These are phyloP conservation scores for Recurvomyces mirabilis DNA, from an alignment of 495 filamentous ascomycete genomes.

Conservation along the genomic window DNA sequence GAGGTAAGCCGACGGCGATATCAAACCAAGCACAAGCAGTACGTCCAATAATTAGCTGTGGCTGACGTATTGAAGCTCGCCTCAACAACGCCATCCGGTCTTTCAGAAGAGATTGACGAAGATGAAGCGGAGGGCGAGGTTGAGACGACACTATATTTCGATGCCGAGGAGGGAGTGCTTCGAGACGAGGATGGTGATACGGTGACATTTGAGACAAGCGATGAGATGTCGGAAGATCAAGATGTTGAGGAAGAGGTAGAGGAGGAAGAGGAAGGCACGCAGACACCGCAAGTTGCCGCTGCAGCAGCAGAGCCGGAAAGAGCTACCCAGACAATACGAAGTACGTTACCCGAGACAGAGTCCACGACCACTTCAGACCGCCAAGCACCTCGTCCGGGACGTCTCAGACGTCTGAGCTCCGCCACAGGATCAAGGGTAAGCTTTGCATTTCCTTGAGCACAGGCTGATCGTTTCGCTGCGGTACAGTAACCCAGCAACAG, in stretches of 20 bases:
- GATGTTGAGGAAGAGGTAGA: constrained; percentile 31
- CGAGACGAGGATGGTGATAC: constrained; percentile 34
- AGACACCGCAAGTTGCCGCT: constrained; percentile 11
- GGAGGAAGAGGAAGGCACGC: constrained; percentile 13
- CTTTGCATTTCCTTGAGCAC: constrained; percentile 4
- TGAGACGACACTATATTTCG: constrained; percentile 20
- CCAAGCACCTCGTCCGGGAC: background rate
- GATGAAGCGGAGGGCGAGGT: constrained; percentile 8
- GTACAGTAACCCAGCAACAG: constrained; percentile 32
- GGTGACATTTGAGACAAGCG: constrained; percentile 12
- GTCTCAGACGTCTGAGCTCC: constrained; percentile 7
- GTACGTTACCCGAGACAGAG: constrained; percentile 10
- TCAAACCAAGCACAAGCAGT: constrained; percentile 28
- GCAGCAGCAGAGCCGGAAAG: background rate
- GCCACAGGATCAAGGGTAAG: constrained; percentile 16
- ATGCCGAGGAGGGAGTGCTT: constrained; percentile 21
- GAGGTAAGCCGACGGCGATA: constrained; percentile 16
- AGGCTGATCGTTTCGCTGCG: constrained; percentile 21
- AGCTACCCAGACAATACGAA: constrained; percentile 13
- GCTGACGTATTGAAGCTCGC: constrained; percentile 3
- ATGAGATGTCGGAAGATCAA: constrained; percentile 25
- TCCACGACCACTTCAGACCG: background rate
- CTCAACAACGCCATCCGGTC: constrained; percentile 1
- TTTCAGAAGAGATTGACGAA: constrained; percentile 23
- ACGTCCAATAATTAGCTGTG: background rate